Conservation (phyloP, 345 rosid species). For the Ceriops zippeliana region DNA sequence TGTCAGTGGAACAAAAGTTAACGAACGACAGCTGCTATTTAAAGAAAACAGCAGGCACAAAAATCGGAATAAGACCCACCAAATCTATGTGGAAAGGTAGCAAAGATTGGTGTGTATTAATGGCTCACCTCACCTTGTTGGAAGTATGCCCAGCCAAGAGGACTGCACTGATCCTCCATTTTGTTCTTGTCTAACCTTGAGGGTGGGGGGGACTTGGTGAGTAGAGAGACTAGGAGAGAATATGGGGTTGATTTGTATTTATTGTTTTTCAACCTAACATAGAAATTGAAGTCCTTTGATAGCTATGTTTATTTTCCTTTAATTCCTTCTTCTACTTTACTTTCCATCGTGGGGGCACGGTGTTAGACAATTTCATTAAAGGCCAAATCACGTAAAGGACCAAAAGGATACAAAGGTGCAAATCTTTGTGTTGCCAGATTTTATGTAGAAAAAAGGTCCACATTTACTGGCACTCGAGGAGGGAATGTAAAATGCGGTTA, state of each 20-base stretch:
- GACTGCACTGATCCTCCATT: conserved; percentile 48
- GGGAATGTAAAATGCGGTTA: conserved; percentile 28
- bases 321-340: background rate
- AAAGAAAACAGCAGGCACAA: background rate
- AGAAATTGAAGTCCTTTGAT: conserved; percentile 9
- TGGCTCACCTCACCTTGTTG: conserved; percentile 38
- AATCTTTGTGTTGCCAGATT: conserved; percentile 16
- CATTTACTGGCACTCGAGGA: background rate
- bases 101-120: background rate
- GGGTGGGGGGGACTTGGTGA: background rate
- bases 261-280: conserved; percentile 21
- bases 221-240: background rate
- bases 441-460: background rate
- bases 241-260: background rate
- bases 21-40: background rate
- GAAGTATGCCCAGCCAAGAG: conserved; percentile 31
- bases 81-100: background rate
- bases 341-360: conserved; percentile 30
- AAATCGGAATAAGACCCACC: background rate
- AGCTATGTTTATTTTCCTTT: background rate
- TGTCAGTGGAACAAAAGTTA: conserved; percentile 12
- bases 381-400: conserved; percentile 31
- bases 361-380: conserved; percentile 22
- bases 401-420: conserved; percentile 5
- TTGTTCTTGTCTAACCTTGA: background rate